Evolutionary conservation across 495 filamentous ascomycete species (phyloP).

Genomic region (Glutinoglossum americanum): DNA sequence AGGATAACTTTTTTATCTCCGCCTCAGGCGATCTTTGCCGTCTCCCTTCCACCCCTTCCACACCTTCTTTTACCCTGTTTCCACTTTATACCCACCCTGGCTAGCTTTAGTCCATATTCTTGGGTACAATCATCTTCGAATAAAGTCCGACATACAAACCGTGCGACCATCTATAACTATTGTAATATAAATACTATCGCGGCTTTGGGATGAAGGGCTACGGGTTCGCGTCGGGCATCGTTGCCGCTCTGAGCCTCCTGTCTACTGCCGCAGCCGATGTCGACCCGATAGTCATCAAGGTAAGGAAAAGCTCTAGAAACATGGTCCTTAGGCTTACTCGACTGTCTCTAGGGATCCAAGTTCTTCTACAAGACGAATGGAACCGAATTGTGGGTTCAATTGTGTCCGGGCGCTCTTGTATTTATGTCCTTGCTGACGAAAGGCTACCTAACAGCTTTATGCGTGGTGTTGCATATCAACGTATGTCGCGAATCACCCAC

Average conservation of each 20-base stretch:
- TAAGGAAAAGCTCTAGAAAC: constrained; percentile 6
- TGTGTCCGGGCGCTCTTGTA: background rate
- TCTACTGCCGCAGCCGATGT: constrained; percentile 28
- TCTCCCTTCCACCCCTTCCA: too few species aligned
- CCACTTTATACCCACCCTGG: background rate
- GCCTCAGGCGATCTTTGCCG: background rate
- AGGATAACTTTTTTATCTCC: background rate
- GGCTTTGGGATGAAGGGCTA: constrained; percentile 18
- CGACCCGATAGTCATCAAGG: constrained; percentile 53
- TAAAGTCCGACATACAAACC: background rate
- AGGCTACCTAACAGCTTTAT: constrained; percentile 32
- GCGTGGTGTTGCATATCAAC: constrained; percentile 76
- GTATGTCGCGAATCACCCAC: constrained; percentile 16
- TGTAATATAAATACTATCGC: background rate
- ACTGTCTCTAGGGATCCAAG: constrained; percentile 34
- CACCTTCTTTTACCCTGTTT: too few species aligned
- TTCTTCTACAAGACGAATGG: constrained; percentile 61
- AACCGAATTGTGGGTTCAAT: constrained; percentile 48
- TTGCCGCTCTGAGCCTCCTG: constrained; percentile 26
- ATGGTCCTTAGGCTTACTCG: background rate
- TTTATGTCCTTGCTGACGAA: constrained; percentile 1
- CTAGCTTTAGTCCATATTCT: background rate
- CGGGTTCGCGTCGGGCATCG: constrained; percentile 15
- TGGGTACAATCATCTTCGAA: background rate
- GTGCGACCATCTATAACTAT: background rate